Conservation (phyloP, 108 stramenopile genomes). For the Cafeteria roenbergensis region DNA sequence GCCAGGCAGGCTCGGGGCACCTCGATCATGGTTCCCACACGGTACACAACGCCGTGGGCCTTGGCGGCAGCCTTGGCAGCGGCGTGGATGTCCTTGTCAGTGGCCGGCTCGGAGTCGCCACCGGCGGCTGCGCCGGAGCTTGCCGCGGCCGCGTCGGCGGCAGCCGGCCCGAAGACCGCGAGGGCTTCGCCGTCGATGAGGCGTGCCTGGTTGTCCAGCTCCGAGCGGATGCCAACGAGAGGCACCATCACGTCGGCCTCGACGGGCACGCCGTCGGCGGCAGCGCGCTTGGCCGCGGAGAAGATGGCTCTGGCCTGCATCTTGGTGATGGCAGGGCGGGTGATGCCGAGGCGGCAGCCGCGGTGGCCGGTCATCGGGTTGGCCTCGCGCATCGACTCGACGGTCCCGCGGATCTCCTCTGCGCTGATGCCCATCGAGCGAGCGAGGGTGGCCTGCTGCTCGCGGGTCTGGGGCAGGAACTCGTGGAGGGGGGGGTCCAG, state of each 20-base stretch:
- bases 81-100: too few relatives aligned
- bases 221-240: conserved; percentile 26
- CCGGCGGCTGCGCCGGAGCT: too few relatives aligned
- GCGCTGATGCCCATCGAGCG: conserved; percentile 31
- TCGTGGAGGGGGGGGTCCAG: conserved; percentile 72
- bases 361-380: conserved; percentile 68
- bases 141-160: background rate
- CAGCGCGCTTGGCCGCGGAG: conserved; percentile 15
- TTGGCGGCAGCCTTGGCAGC: background rate
- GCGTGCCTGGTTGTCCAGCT: conserved; percentile 26
- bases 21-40: conserved; percentile 77
- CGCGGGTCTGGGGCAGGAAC: conserved; percentile 49
- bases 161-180: conserved; percentile 20
- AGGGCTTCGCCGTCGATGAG: conserved; percentile 22
- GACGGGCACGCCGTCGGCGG: conserved; percentile 30
- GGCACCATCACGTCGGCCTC: conserved; percentile 40
- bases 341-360: conserved; percentile 60
- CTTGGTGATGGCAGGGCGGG: conserved; percentile 45
- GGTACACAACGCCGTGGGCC: conserved; percentile 37
- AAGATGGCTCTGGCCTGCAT: conserved; percentile 63
- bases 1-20: conserved; percentile 63
- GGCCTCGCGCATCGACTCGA: conserved; percentile 55
- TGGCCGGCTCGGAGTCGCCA: background rate
- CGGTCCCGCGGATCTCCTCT: conserved; percentile 21
- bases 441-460: conserved; percentile 45